Percentiles rank a stretch among this genome's conserved stretches.
phyloP scores from a whole-genome alignment of 345 rosid species.

The Carallia pectinifolia region DNA sequence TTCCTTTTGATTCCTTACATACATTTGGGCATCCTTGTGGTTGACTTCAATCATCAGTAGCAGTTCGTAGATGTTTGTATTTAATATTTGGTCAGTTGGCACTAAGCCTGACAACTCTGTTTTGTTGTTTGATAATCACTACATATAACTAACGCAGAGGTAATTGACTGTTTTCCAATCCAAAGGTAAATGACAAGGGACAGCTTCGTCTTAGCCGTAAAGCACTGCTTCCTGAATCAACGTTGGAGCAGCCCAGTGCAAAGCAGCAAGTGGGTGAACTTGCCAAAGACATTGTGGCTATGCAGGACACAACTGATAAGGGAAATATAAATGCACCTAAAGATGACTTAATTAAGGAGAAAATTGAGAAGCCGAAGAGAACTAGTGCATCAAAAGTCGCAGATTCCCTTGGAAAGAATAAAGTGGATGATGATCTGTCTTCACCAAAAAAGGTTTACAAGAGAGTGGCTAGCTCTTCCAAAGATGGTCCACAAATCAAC shows the following conservation, averaged over 20 bases:
- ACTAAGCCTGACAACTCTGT: not conserved
- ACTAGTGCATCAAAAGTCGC: slow-evolving; percentile 22
- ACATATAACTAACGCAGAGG: not conserved
- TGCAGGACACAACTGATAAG: slow-evolving; percentile 29
- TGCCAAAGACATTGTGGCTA: slow-evolving; percentile 26
- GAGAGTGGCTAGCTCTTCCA: slow-evolving; percentile 44
- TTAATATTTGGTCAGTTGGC: not conserved
- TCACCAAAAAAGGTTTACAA: slow-evolving; percentile 58
- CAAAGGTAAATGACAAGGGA: slow-evolving; percentile 89
- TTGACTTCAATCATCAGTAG: not conserved
- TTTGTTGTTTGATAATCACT: not conserved
- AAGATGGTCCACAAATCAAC: slow-evolving; percentile 28
- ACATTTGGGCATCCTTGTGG: too few relatives aligned
- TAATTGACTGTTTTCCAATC: not conserved
- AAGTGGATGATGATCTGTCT: slow-evolving; percentile 35
- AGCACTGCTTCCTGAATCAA: slow-evolving; percentile 74
- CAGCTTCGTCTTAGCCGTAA: slow-evolving; percentile 91
- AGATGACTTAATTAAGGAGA: slow-evolving; percentile 40
- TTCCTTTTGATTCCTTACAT: too few relatives aligned
- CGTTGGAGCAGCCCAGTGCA: slow-evolving; percentile 39
- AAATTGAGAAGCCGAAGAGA: slow-evolving; percentile 29
- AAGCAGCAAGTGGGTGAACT: slow-evolving; percentile 35
- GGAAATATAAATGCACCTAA: slow-evolving; percentile 28
- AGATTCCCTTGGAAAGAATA: slow-evolving; percentile 35
- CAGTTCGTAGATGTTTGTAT: not conserved